Percentiles rank a stretch among this genome's conserved stretches.
phyloP scores from a whole-genome alignment of 1,284 basidiomycete genomes.

The Takashimella koratensis region DNA sequence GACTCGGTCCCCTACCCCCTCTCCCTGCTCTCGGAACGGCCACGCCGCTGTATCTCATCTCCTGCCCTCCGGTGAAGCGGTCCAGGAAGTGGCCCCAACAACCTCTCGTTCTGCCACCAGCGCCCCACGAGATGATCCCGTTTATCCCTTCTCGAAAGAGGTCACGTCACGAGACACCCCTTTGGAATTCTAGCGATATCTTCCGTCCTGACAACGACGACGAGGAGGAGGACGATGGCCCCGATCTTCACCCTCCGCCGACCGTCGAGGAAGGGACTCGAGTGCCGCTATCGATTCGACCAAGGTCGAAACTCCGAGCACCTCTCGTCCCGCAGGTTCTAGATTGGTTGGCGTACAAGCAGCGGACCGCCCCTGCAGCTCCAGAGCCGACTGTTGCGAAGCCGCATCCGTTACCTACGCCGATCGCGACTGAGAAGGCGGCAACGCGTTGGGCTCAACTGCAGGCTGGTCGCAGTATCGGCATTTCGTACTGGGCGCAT shows the following conservation, averaged over 20 bases:
- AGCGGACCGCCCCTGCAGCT: too few species aligned
- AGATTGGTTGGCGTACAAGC: background rate
- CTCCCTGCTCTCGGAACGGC: background rate
- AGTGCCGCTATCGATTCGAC: background rate
- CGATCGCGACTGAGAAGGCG: background rate
- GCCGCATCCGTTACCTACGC: background rate
- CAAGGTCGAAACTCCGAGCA: background rate
- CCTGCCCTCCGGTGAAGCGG: background rate
- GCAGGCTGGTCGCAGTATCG: background rate
- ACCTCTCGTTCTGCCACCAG: background rate
- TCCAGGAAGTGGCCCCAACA: background rate
- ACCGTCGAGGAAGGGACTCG: background rate
- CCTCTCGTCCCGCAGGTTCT: background rate
- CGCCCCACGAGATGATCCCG: background rate
- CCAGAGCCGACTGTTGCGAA: background rate
- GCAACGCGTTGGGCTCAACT: background rate
- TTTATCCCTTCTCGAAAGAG: background rate
- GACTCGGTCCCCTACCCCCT: background rate
- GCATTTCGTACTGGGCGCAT: background rate
- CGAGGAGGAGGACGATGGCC: background rate
- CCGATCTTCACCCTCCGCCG: background rate
- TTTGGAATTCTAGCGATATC: background rate
- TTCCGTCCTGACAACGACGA: background rate
- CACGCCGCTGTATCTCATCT: background rate
- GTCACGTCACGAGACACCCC: background rate